Evolutionary conservation across 805 yeast species (phyloP).

Genomic region (Komagataella pastoris): DNA sequence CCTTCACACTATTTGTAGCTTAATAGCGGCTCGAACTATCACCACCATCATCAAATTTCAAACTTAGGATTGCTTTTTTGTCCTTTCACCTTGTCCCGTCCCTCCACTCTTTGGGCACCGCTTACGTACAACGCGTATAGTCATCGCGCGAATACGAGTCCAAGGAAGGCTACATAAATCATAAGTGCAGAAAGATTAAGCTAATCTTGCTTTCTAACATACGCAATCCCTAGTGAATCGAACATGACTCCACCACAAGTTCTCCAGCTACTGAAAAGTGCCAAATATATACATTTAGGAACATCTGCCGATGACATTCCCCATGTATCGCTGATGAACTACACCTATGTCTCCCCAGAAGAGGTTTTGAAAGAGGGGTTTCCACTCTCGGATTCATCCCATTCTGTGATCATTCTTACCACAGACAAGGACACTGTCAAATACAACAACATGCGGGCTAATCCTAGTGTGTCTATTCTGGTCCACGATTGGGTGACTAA

Average conservation of each 20-base stretch:
- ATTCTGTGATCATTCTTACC: conserved; percentile 42
- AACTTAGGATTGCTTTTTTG: too few species aligned
- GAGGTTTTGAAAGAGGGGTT: conserved; percentile 13
- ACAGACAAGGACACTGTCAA: conserved; percentile 64
- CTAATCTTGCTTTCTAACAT: not conserved
- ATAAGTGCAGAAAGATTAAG: not conserved
- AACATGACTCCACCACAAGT: conserved; percentile 16
- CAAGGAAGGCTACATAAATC: too few species aligned
- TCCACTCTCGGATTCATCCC: conserved; percentile 2
- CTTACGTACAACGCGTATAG: too few species aligned
- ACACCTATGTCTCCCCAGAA: conserved; percentile 43
- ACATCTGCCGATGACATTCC: conserved; percentile 61
- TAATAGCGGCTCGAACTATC: too few species aligned
- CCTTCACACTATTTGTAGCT: too few species aligned
- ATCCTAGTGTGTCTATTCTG: conserved; percentile 70
- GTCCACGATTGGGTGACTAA: conserved; percentile 87
- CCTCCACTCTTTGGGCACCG: too few species aligned
- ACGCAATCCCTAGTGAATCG: not conserved
- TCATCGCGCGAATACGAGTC: too few species aligned
- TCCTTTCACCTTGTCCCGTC: too few species aligned
- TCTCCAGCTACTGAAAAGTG: conserved; percentile 34
- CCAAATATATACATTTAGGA: conserved; percentile 72
- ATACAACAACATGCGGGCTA: conserved; percentile 50
- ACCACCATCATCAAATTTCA: too few species aligned
- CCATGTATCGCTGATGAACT: conserved; percentile 86